Evolutionary conservation across 352 stramenopile species (phyloP).

Genomic region (Pythium brachiatum): DNA sequence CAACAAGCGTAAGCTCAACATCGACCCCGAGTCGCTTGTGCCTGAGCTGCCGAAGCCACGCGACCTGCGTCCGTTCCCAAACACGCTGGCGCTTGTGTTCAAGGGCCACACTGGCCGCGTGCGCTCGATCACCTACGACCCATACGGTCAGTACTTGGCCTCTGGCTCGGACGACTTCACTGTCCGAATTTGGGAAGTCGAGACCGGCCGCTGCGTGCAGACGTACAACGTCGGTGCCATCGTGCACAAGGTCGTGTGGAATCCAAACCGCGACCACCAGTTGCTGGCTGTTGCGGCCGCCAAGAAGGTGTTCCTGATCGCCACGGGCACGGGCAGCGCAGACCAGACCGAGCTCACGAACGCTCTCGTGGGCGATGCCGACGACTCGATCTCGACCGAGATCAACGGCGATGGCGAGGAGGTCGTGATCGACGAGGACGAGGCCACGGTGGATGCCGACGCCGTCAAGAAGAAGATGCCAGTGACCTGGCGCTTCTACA

Average conservation of each 20-base stretch:
- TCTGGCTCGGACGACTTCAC: conserved; percentile 95
- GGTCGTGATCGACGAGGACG: conserved; percentile 70
- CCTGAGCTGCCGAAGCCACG: conserved; percentile 95
- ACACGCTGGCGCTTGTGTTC: conserved; percentile 88
- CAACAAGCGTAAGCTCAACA: conserved; percentile 97
- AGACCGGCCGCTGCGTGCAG: conserved; percentile 91
- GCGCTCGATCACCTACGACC: conserved; percentile 92
- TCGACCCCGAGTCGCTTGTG: conserved; percentile 96
- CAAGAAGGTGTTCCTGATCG: conserved; percentile 91
- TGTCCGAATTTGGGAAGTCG: conserved; percentile 96
- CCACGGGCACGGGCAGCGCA: conserved; percentile 91
- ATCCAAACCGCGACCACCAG: conserved; percentile 95
- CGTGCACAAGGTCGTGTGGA: conserved; percentile 95
- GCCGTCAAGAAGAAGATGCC: conserved; percentile 88
- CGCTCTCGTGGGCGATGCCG: conserved; percentile 88
- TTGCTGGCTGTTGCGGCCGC: conserved; percentile 92
- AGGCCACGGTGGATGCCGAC: conserved; percentile 66
- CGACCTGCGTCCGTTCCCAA: conserved; percentile 98
- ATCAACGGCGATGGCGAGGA: conserved; percentile 41
- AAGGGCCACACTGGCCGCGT: conserved; percentile 90
- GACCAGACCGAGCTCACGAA: conserved; percentile 95
- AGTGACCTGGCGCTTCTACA: conserved; percentile 90
- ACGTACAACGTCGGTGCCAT: conserved; percentile 90
- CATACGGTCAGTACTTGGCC: conserved; percentile 96
- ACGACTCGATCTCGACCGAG: conserved; percentile 59